Base-by-base conservation (phyloP, 2,329 filamentous ascomycete species). In the Trichothecium roseum region DNA sequence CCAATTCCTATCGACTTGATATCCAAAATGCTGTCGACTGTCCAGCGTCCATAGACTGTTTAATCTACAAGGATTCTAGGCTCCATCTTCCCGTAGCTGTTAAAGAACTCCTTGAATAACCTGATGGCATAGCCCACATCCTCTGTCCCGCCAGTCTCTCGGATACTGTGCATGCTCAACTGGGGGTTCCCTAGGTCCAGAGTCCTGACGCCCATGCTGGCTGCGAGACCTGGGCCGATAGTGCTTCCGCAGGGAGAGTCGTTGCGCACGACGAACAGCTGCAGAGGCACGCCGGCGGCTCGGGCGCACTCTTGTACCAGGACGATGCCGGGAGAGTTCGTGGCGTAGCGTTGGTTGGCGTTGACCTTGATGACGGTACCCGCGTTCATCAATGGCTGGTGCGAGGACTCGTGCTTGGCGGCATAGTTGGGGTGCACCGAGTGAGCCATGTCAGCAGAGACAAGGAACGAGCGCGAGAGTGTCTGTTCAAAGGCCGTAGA, bases 281-380 rank as follows among this genome's bases (percentile, higher is more conserved):
- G 91, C 36, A 98, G 71, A 12, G 91, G 91, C 15, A 96, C 87
- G 17, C 77, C 78, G 14, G 72, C 74, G 24, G 68, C 63, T 32
- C 72, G 75, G 32, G 91, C 91, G 29, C 82, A 79, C 64, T 96
- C 88, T 59, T 95, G 84, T 9, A 98, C 59, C 24, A 98, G 68
- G 7, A 94, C 89, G 46, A 96, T 94, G 26, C 91, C 91, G 2
- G 91, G 91, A 0, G 86, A 85, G 66, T 95, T 96, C 37, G 91
- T 98, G 20, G 89, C 87, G 62, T 98, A 98, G 42, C 88, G 81
- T 47, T 91, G 86, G 59, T 96, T 98, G 43, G 91, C 91, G 55
- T 98, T 98, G 68, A 98, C 74, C 66, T 98, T 98, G 68, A 98
- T 87, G 31, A 96, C 89, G 4, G 85, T 85, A 35, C 91, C 91